phyloP scores from a whole-genome alignment of 2,329 filamentous ascomycete species.

The Podosphaera leucotricha region DNA sequence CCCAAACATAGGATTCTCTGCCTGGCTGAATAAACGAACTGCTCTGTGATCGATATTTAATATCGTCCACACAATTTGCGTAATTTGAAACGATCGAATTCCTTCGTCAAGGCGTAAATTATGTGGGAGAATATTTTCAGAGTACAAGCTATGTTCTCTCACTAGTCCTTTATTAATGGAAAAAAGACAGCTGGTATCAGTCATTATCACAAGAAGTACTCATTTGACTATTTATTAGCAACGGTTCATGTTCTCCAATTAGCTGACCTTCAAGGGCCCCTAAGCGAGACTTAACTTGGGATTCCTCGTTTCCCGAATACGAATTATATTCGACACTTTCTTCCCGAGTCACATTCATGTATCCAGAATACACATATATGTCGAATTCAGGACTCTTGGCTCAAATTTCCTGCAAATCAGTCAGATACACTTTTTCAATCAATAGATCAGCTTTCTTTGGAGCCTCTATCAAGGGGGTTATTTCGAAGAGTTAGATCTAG shows the following conservation, averaged over 20 bases:
- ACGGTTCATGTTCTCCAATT: neutral
- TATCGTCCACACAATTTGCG: neutral
- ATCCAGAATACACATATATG: neutral
- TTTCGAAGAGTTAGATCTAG: neutral
- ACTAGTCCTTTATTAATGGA: neutral
- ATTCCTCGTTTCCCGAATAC: neutral
- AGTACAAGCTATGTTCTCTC: neutral
- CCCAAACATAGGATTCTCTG: neutral
- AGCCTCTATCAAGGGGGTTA: neutral
- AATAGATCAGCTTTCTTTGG: neutral
- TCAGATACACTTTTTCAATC: neutral
- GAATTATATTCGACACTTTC: neutral
- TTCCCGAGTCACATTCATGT: neutral
- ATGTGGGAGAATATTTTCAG: neutral
- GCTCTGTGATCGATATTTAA: neutral
- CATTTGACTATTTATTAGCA: neutral
- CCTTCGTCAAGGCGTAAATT: neutral
- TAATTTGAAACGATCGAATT: neutral
- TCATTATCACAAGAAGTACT: neutral
- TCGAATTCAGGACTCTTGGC: no score
- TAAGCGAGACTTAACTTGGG: neutral
- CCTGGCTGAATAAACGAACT: neutral
- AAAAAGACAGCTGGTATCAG: neutral
- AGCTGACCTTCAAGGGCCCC: neutral
- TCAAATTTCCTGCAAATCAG: no score